Evolutionary conservation across 2,329 filamentous ascomycete genomes (phyloP).

Genomic region (Talaromyces pinophilus): DNA sequence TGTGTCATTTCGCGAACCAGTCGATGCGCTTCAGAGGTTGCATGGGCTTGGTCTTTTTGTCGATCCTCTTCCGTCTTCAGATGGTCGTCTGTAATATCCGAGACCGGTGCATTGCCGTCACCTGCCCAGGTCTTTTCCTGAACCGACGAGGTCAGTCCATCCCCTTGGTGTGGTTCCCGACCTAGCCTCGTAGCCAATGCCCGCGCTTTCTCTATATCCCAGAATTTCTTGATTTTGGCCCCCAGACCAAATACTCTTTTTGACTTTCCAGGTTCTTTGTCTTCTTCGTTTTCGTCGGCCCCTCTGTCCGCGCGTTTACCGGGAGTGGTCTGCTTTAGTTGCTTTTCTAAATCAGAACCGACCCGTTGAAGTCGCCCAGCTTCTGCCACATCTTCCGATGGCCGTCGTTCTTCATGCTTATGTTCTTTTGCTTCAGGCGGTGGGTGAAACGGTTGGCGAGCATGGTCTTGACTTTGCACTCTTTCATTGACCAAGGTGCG

Average conservation of each 20-base stretch:
- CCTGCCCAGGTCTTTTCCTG: constrained; percentile 33
- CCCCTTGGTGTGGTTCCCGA: constrained; percentile 29
- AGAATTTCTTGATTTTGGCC: constrained; percentile 11
- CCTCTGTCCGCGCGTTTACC: constrained; percentile 8
- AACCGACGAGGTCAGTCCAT: constrained; percentile 30
- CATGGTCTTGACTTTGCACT: constrained; percentile 18
- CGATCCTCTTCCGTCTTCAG: constrained; percentile 35
- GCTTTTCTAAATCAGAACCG: background rate
- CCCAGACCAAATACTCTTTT: constrained; percentile 10
- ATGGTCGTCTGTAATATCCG: constrained; percentile 35
- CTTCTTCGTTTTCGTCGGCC: constrained; percentile 1
- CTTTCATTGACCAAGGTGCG: constrained; percentile 15
- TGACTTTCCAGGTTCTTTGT: constrained; percentile 13
- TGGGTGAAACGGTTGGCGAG: constrained; percentile 18
- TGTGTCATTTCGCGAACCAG: constrained; percentile 41
- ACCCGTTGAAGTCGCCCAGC: constrained; percentile 15
- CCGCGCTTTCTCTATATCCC: constrained; percentile 23
- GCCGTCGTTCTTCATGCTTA: constrained; percentile 23
- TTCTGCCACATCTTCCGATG: constrained; percentile 34
- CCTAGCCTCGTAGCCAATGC: constrained; percentile 29
- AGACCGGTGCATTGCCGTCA: constrained; percentile 29
- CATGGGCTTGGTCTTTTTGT: constrained; percentile 28
- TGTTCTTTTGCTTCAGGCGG: background rate
- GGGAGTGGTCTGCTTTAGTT: constrained; percentile 15
- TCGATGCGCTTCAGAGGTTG: constrained; percentile 40